A percentile compares a stretch with the other conserved stretches of the same genome.
These are phyloP conservation scores for Chaetomium tenue DNA, from an alignment of 495 filamentous ascomycete species.

Conservation along the genomic window DNA sequence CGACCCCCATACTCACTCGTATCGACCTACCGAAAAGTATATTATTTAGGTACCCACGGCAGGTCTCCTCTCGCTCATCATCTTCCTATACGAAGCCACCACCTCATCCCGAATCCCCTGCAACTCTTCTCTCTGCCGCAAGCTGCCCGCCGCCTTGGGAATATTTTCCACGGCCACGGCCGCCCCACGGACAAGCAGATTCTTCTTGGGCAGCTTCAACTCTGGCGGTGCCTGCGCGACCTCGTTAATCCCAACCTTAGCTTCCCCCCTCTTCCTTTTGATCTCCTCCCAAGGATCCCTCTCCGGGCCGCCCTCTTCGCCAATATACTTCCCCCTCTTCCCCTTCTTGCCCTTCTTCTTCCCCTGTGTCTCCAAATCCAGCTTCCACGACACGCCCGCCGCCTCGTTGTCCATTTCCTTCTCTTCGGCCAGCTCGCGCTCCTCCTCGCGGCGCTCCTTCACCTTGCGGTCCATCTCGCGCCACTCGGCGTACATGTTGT, in stretches of 20 bases:
- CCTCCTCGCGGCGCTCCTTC: slow-evolving; percentile 58
- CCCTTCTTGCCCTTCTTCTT: slow-evolving; percentile 55
- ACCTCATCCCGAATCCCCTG: slow-evolving; percentile 70
- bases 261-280: slow-evolving; percentile 56
- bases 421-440: slow-evolving; percentile 62
- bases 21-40: too few relatives aligned
- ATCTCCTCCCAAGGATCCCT: slow-evolving; percentile 81
- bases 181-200: slow-evolving; percentile 69
- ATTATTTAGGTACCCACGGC: neutral
- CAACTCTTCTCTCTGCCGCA: slow-evolving; percentile 79
- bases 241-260: slow-evolving; percentile 67
- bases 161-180: slow-evolving; percentile 70
- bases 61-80: slow-evolving; percentile 68
- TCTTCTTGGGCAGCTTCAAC: slow-evolving; percentile 62
- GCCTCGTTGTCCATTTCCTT: slow-evolving; percentile 60
- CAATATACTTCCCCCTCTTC: slow-evolving; percentile 44
- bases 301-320: slow-evolving; percentile 40
- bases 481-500: slow-evolving; percentile 78
- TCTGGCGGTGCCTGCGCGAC: slow-evolving; percentile 78
- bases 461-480: slow-evolving; percentile 60
- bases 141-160: slow-evolving; percentile 72
- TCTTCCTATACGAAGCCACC: slow-evolving; percentile 74
- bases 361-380: slow-evolving; percentile 40
- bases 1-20: neutral
- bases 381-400: slow-evolving; percentile 55